These are phyloP conservation scores for Chrysoporthe austroafricana DNA, from an alignment of 2,329 filamentous ascomycete genomes.

Conservation along the genomic window DNA sequence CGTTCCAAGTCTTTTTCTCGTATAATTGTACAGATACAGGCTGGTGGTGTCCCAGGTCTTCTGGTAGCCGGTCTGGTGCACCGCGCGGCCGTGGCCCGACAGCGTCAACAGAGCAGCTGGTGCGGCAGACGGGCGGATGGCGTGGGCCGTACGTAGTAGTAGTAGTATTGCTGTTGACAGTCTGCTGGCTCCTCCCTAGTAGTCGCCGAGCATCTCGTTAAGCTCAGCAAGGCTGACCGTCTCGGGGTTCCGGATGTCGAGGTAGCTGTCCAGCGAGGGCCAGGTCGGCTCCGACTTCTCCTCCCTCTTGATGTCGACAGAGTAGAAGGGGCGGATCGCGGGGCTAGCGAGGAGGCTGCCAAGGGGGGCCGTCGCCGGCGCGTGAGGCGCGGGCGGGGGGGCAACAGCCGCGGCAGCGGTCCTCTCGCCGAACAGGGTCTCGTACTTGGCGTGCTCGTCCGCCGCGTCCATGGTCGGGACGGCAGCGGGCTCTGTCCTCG, in stretches of 20 bases:
- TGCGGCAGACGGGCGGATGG: neutral
- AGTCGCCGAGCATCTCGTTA: slow-evolving; percentile 81
- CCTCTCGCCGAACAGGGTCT: slow-evolving; percentile 57
- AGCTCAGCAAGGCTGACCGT: slow-evolving; percentile 91
- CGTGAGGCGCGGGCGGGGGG: neutral
- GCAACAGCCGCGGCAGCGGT: slow-evolving; percentile 31
- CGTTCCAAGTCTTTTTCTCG: slow-evolving; percentile 4
- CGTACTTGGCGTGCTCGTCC: slow-evolving; percentile 52
- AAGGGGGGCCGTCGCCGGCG: slow-evolving; percentile 34
- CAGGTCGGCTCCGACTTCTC: slow-evolving; percentile 45
- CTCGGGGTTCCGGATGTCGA: slow-evolving; percentile 76
- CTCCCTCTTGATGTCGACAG: slow-evolving; percentile 48
- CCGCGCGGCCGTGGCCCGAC: neutral
- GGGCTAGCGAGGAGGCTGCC: slow-evolving; percentile 56
- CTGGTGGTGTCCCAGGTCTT: neutral
- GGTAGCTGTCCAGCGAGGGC: slow-evolving; percentile 48
- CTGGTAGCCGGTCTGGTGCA: neutral
- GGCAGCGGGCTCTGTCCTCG: slow-evolving; percentile 36
- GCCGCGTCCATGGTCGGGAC: slow-evolving; percentile 41
- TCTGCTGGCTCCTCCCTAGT: slow-evolving; percentile 36
- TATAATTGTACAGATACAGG: slow-evolving; percentile 22
- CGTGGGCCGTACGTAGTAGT: neutral
- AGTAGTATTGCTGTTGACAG: neutral
- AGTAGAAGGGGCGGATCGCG: slow-evolving; percentile 54
- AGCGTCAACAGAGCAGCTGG: neutral